Base-by-base conservation (phyloP, 179 eudicot species). In the Monotropa hypopitys region DNA sequence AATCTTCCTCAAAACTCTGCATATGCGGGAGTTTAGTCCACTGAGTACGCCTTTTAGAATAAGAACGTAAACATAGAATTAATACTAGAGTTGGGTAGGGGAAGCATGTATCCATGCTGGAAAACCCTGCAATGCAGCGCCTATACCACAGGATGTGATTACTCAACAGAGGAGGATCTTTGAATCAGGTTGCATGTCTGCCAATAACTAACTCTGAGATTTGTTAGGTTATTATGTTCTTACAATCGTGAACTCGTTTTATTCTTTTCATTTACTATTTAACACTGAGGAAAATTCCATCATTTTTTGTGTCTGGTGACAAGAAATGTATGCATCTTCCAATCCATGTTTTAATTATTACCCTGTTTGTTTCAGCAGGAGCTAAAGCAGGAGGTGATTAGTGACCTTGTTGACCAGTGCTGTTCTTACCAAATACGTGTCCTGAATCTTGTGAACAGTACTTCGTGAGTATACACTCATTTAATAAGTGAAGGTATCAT, bases 371-470 rank as follows among this genome's bases (percentile, higher is more conserved):
- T 9, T n/a, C 75, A 70, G 57, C 87, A 95, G 97, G 97, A 89
- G 35, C 79, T 92, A 70, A 88, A 89, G 80, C 85, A 95, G 65
- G 99, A 95, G 80, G 83, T 95, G 79, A 91, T 95, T 72, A 84
- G 90, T 81, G 99, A 95, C 82, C 92, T 95, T 73, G 97, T 92
- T 84, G 97, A 91, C 75, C 99, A 95, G 85, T 95, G 99, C 50
- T 90, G 92, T 68, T 90, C 91, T 38, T 90, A 90, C 87, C 90
- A 91, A 77, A 90, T 85, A 77, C 97, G 97, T 65, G 99, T 92
- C 81, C 86, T 90, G 93, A 74, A 84, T 66, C 99, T 95, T 67
- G 92, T 92, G 80, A 91, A 87, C 81, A 88, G 86, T 78, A 80
- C 99, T 67, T 73, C 79, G 97, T 95, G 85, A 87, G 93, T 80